These are phyloP conservation scores for Phytopythium cucurbitacearum DNA, from an alignment of 352 stramenopile genomes.

Conservation along the genomic window DNA sequence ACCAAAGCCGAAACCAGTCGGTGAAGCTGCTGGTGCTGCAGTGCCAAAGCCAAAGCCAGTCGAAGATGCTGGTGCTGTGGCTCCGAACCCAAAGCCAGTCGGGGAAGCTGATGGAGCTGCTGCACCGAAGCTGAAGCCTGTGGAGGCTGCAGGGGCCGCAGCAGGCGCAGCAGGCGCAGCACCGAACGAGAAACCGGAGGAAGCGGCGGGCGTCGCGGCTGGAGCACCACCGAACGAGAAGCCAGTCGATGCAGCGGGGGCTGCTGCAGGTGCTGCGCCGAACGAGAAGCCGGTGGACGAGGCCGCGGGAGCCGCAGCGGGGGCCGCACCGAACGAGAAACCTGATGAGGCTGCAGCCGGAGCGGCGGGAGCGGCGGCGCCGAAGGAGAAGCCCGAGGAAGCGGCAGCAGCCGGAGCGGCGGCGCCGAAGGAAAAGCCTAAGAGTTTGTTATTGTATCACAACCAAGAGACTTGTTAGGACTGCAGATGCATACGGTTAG, in stretches of 20 bases:
- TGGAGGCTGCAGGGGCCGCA: slow-evolving; percentile 3
- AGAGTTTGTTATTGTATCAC: no score
- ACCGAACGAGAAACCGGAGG: slow-evolving; percentile 19
- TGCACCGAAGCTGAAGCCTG: slow-evolving; percentile 14
- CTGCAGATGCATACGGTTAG: background rate
- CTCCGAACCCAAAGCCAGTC: slow-evolving; percentile 20
- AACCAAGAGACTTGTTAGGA: no score
- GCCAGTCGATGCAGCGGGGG: slow-evolving; percentile 5
- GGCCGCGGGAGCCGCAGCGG: slow-evolving; percentile 3
- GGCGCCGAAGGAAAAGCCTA: slow-evolving; percentile 37
- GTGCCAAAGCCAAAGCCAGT: slow-evolving; percentile 15
- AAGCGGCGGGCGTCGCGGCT: slow-evolving; percentile 10
- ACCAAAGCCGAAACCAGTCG: slow-evolving; percentile 5
- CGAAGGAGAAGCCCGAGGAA: slow-evolving; percentile 13
- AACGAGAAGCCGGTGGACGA: slow-evolving; percentile 25
- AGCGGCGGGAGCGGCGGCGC: slow-evolving; percentile 3
- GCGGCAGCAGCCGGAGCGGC: slow-evolving; percentile 13
- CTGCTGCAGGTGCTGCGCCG: slow-evolving; percentile 6
- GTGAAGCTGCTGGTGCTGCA: background rate
- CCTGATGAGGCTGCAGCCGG: slow-evolving; percentile 1
- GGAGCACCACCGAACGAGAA: slow-evolving; percentile 22
- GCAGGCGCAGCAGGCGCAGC: slow-evolving; percentile 3
- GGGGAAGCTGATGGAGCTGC: slow-evolving; percentile 1
- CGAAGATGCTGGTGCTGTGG: slow-evolving; percentile 4
- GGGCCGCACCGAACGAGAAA: slow-evolving; percentile 16